Conservation (phyloP, 305 asterid genomes). For the Caryopteris hybrid region DNA sequence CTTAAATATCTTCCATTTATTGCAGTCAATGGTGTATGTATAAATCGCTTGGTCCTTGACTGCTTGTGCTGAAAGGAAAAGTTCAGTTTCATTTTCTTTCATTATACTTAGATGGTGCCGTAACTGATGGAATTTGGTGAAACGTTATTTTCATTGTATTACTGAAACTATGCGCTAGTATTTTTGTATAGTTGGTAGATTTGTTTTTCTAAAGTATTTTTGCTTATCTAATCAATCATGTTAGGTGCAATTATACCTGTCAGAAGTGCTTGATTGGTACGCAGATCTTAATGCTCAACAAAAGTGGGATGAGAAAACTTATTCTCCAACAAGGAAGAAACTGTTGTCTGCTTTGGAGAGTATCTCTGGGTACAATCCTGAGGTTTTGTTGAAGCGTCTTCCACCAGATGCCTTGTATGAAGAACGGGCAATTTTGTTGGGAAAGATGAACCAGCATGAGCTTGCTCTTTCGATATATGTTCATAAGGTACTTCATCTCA, state of each 20-base stretch:
- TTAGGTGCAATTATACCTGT: constrained; percentile 94
- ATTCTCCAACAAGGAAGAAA: constrained; percentile 84
- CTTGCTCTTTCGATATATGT: constrained; percentile 92
- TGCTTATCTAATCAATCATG: constrained; percentile 14
- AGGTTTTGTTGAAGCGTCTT: constrained; percentile 74
- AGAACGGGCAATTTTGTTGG: constrained; percentile 90
- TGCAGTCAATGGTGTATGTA: background rate
- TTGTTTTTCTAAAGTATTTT: constrained; percentile 10
- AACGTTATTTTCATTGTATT: constrained; percentile 1
- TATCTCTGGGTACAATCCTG: constrained; percentile 87
- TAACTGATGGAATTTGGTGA: constrained; percentile 11
- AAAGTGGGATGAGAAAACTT: constrained; percentile 88
- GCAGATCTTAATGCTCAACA: constrained; percentile 71
- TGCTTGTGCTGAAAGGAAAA: background rate
- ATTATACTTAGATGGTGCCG: background rate
- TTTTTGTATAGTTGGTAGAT: constrained; percentile 3
- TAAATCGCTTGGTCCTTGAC: constrained; percentile 4
- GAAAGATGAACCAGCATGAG: constrained; percentile 95
- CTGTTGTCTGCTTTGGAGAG: constrained; percentile 85
- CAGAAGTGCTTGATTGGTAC: constrained; percentile 94
- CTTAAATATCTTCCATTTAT: background rate
- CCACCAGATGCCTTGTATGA: constrained; percentile 88
- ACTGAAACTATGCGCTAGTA: background rate
- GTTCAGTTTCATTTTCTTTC: background rate
- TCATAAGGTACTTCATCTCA: constrained; percentile 62